phyloP scores from a whole-genome alignment of 768 basidiomycete genomes.

The Suillus sp. region DNA sequence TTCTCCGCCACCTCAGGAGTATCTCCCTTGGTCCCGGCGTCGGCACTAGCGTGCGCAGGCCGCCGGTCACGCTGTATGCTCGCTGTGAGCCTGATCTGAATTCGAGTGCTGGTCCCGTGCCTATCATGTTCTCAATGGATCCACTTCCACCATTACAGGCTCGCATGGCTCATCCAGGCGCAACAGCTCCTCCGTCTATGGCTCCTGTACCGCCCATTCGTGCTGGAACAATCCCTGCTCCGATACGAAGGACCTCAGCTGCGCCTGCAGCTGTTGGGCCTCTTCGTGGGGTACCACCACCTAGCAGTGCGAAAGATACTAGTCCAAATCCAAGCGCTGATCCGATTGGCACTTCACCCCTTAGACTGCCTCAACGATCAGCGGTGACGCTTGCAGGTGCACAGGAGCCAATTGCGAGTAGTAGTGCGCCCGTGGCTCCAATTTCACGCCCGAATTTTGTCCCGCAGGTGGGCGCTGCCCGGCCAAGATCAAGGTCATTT shows the following conservation, averaged over 20 bases:
- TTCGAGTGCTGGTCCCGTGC: slow-evolving; percentile 55
- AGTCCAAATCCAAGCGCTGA: neutral
- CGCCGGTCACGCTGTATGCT: slow-evolving; percentile 58
- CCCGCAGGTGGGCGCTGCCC: slow-evolving; percentile 50
- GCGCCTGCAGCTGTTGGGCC: neutral
- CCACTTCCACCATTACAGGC: slow-evolving; percentile 38
- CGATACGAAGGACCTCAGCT: slow-evolving; percentile 23
- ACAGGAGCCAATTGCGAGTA: slow-evolving; percentile 1
- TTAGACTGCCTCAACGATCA: slow-evolving; percentile 26
- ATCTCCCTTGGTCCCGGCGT: slow-evolving; percentile 24
- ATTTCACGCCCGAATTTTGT: slow-evolving; percentile 66
- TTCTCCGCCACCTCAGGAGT: slow-evolving; percentile 29
- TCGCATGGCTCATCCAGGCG: neutral
- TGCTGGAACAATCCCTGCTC: slow-evolving; percentile 36
- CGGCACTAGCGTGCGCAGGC: slow-evolving; percentile 13
- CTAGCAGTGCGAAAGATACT: neutral
- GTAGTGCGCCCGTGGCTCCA: slow-evolving; percentile 18
- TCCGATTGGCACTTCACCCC: neutral
- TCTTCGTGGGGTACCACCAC: neutral
- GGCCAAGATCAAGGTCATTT: slow-evolving; percentile 72
- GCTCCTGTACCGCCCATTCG: slow-evolving; percentile 23
- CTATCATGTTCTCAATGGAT: slow-evolving; percentile 60
- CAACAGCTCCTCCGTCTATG: neutral
- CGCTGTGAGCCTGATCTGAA: slow-evolving; percentile 53
- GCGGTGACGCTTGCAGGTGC: slow-evolving; percentile 8